Evolutionary conservation across 1,284 basidiomycete species (phyloP).

Genomic region (Trametes polyzona): DNA sequence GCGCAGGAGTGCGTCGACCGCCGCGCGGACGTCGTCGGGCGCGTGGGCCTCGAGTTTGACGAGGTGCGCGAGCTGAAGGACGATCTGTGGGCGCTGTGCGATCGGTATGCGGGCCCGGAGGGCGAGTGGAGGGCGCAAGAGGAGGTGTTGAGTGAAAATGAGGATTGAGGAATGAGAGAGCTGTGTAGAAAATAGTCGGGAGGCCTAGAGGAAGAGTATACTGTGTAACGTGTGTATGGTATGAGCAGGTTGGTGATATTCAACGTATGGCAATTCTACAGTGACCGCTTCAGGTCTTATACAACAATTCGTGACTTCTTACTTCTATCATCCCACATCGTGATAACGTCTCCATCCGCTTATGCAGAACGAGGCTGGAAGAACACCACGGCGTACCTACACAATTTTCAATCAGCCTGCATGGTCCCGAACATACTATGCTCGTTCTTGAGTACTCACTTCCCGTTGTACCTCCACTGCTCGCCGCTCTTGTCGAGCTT

Average conservation of each 20-base stretch:
- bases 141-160: conserved; percentile 29
- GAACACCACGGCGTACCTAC: conserved; percentile 52
- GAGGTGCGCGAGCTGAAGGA: conserved; percentile 38
- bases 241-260: not conserved
- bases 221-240: not conserved
- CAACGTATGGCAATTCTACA: not conserved
- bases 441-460: conserved; percentile 50
- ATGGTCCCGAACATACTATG: no score
- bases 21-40: conserved; percentile 32
- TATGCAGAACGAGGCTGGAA: conserved; percentile 36
- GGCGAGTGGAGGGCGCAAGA: conserved; percentile 16
- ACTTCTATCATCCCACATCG: not conserved
- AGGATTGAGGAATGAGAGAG: no score
- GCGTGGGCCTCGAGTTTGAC: conserved; percentile 38
- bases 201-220: not conserved
- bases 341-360: no score
- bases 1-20: conserved; percentile 32
- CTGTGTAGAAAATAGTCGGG: no score
- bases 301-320: not conserved
- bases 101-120: conserved; percentile 33
- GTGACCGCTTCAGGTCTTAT: no score
- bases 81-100: conserved; percentile 37
- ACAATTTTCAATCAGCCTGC: not conserved
- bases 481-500: conserved; percentile 68
- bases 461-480: conserved; percentile 83